A percentile compares a stretch with the other conserved stretches of the same genome.
Conservation (phyloP, 768 basidiomycete species). For the Leccinellum rugosiceps region DNA sequence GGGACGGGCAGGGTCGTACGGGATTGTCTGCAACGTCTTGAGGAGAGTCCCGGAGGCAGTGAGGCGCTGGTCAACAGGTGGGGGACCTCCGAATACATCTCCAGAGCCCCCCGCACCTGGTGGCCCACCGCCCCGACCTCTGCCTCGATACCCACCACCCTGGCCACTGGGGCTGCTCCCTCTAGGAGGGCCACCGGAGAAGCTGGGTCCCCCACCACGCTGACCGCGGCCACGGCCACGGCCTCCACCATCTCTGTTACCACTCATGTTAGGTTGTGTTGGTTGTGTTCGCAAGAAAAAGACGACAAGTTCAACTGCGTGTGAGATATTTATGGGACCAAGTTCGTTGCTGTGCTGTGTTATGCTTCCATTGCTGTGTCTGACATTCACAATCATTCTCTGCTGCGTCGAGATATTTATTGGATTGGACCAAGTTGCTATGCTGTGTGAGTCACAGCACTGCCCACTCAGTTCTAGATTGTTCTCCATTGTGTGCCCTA, state of each 20-base stretch:
- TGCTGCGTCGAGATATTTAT: too few species aligned
- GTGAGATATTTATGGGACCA: background rate
- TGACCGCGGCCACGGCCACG: slow-evolving; percentile 21
- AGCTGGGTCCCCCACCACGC: background rate
- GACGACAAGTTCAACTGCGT: background rate
- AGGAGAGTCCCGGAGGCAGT: slow-evolving; percentile 25
- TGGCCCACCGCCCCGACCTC: slow-evolving; percentile 24
- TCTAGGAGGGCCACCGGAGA: slow-evolving; percentile 1
- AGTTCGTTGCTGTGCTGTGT: background rate
- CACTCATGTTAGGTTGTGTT: slow-evolving; percentile 11
- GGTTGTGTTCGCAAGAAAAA: background rate
- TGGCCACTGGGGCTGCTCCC: slow-evolving; percentile 6
- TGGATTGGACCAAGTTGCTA: too few species aligned
- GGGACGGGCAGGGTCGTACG: slow-evolving; percentile 37
- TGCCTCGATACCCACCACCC: slow-evolving; percentile 10
- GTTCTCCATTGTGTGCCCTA: background rate
- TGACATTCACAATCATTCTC: too few species aligned
- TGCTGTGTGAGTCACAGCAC: too few species aligned
- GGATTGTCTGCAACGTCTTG: slow-evolving; percentile 26
- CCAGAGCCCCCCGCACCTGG: slow-evolving; percentile 24
- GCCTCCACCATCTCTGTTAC: slow-evolving; percentile 6
- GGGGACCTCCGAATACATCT: slow-evolving; percentile 30
- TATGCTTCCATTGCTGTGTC: too few species aligned
- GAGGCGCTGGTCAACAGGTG: slow-evolving; percentile 36
- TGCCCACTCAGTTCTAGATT: background rate